Evolutionary conservation across 129 eudicot genomes (phyloP).

Genomic region (Solidago caesia): DNA sequence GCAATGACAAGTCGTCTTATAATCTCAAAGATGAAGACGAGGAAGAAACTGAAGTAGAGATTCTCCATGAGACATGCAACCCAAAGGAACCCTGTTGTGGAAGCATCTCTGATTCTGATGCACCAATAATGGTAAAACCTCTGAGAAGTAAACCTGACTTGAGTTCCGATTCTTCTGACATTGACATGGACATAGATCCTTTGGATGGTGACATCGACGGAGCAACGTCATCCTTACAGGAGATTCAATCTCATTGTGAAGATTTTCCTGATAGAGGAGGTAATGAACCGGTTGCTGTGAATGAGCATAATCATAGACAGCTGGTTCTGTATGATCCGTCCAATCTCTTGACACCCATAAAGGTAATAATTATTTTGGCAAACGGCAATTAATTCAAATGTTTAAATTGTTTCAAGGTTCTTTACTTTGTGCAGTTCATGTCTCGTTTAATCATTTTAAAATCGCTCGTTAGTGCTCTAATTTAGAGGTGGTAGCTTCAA

Average conservation of each 20-base stretch:
- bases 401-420: not conserved
- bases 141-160: constrained; percentile 11
- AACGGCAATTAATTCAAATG: not conserved
- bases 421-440: not conserved
- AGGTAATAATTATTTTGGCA: constrained; percentile 37
- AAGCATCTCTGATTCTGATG: constrained; percentile 1
- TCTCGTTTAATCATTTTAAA: not conserved
- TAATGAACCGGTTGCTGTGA: constrained; percentile 20
- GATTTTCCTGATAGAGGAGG: constrained; percentile 14
- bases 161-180: too few species aligned
- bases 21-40: constrained; percentile 31
- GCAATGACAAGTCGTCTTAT: constrained; percentile 28
- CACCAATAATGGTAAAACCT: constrained; percentile 29
- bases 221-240: constrained; percentile 7
- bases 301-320: constrained; percentile 27
- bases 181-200: constrained; percentile 20
- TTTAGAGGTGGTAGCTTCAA: too few species aligned
- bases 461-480: too few species aligned
- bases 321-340: constrained; percentile 31
- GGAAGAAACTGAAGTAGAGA: constrained; percentile 27
- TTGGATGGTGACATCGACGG: not conserved
- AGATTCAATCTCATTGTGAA: constrained; percentile 10
- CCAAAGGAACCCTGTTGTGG: constrained; percentile 22
- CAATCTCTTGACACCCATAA: constrained; percentile 33
- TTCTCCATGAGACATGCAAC: constrained; percentile 24